Evolutionary conservation across 805 yeast genomes (phyloP).

Genomic region (Hanseniaspora jakobsenii): DNA sequence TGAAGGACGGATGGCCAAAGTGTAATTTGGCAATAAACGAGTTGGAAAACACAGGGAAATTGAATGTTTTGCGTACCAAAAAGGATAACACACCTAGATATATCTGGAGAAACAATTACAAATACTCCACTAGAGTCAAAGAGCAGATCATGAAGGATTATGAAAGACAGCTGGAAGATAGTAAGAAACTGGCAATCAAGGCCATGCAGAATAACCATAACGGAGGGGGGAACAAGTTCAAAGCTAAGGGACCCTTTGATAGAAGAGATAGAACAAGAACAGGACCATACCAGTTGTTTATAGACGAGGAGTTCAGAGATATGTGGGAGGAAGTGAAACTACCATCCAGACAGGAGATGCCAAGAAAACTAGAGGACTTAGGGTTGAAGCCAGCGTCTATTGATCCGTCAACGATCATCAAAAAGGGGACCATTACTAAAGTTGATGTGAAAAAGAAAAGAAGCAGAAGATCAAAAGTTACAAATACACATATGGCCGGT

Average conservation of each 20-base stretch:
- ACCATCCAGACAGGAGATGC: slow-evolving; percentile 73
- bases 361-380: slow-evolving; percentile 60
- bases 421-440: slow-evolving; percentile 39
- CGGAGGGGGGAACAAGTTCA: no score
- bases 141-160: slow-evolving; percentile 30
- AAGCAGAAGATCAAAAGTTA: slow-evolving; percentile 84
- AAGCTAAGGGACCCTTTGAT: no score
- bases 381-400: slow-evolving; percentile 95
- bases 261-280: slow-evolving; percentile 17
- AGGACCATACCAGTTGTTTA: slow-evolving; percentile 30
- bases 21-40: slow-evolving; percentile 68
- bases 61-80: slow-evolving; percentile 76
- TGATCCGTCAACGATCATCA: slow-evolving; percentile 89
- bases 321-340: slow-evolving; percentile 72
- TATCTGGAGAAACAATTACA: slow-evolving; percentile 66
- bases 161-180: slow-evolving; percentile 19
- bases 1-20: slow-evolving; percentile 88
- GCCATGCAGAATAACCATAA: not conserved
- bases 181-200: not conserved
- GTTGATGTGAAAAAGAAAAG: slow-evolving; percentile 74
- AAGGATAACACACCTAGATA: slow-evolving; percentile 88
- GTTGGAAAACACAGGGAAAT: slow-evolving; percentile 62
- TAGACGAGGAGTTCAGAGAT: slow-evolving; percentile 70
- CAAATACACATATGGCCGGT: slow-evolving; percentile 94
- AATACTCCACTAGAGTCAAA: slow-evolving; percentile 39